A percentile compares a stretch with the other conserved stretches of the same genome.
These are phyloP conservation scores for Tausonia pullulans DNA, from an alignment of 1,284 basidiomycete genomes.

Conservation along the genomic window DNA sequence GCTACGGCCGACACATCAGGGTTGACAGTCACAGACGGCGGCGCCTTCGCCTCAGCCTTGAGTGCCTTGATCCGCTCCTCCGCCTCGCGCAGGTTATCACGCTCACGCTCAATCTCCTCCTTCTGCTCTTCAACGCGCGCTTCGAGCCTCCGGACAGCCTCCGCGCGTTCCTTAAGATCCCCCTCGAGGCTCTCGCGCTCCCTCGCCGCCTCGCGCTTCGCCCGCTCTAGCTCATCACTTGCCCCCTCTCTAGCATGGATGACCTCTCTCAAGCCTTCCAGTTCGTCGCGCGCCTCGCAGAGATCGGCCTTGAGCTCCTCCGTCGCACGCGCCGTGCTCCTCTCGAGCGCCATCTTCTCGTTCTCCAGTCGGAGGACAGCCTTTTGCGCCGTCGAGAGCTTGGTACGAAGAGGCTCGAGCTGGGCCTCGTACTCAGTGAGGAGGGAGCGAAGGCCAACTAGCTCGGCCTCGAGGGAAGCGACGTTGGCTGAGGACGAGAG, in stretches of 20 bases:
- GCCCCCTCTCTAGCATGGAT: constrained; percentile 15
- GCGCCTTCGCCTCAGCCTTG: not conserved
- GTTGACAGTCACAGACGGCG: not conserved
- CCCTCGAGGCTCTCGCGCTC: constrained; percentile 19
- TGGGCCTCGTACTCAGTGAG: constrained; percentile 10
- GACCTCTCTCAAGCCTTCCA: constrained; percentile 24
- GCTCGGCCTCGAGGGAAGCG: constrained; percentile 21
- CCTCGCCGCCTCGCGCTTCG: constrained; percentile 21
- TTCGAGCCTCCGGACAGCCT: constrained; percentile 4
- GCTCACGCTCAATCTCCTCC: constrained; percentile 13
- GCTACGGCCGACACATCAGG: not conserved
- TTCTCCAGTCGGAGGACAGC: constrained; percentile 32
- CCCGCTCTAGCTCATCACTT: constrained; percentile 22
- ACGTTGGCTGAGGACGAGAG: constrained; percentile 22
- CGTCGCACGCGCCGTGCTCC: constrained; percentile 24
- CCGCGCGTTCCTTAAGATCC: constrained; percentile 13
- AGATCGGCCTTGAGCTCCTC: constrained; percentile 26
- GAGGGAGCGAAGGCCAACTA: constrained; percentile 16
- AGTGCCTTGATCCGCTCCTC: constrained; percentile 14
- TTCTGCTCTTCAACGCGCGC: constrained; percentile 16
- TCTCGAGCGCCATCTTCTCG: constrained; percentile 30
- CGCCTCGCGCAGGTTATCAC: not conserved
- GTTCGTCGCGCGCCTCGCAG: constrained; percentile 29
- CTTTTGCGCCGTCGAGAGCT: constrained; percentile 23
- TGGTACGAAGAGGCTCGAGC: constrained; percentile 21